Conservation (phyloP, 176 grass and related monocot genomes). For the sorghum (Sorghum bicolor) region Sorghum_bicolor_NCBIv3 NC_012871.2:66313501-66314000, state of each 20-base stretch:
- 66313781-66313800: neutral
- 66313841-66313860: constrained; percentile 65
- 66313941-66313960: neutral
- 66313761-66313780: neutral
- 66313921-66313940: neutral
- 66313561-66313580: constrained; percentile 17
- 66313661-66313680: constrained; percentile 36
- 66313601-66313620: constrained; percentile 10
- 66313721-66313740: neutral
- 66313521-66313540: neutral
- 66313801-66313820: constrained; percentile 54
- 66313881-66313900: constrained; percentile 84
- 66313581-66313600: constrained; percentile 35
- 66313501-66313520: constrained; percentile 20
- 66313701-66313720: constrained; percentile 47
- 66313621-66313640: constrained; percentile 40
- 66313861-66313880: constrained; percentile 75
- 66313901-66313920: neutral
- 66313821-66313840: constrained; percentile 77
- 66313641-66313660: constrained; percentile 33
- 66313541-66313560: constrained; percentile 10
- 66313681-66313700: constrained; percentile 36
- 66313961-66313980: no score
- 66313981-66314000: neutral
- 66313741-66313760: neutral